Conservation (phyloP, 1,139 yeast species). For the Scheffersomyces quercinus region DNA sequence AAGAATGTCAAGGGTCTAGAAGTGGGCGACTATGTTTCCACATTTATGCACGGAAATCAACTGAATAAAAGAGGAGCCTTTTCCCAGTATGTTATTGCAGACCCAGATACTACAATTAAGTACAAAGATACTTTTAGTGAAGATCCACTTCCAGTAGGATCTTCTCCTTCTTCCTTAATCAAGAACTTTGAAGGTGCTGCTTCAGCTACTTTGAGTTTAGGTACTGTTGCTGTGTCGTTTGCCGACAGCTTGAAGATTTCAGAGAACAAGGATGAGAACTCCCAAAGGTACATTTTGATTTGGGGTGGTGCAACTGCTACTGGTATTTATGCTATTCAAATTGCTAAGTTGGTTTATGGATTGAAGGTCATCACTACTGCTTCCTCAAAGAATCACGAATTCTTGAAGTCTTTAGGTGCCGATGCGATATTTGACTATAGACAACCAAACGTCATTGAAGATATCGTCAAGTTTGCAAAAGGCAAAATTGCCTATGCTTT, state of each 20-base stretch:
- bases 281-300: constrained; percentile 29
- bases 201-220: constrained; percentile 52
- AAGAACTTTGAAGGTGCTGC: constrained; percentile 64
- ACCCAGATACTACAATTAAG: constrained; percentile 36
- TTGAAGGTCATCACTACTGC: constrained; percentile 43
- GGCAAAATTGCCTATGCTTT: constrained; percentile 50
- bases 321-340: constrained; percentile 42
- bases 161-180: constrained; percentile 12
- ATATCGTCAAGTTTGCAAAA: constrained; percentile 43
- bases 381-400: constrained; percentile 35
- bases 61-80: constrained; percentile 52
- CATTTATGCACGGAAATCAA: constrained; percentile 22
- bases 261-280: constrained; percentile 22
- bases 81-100: constrained; percentile 53
- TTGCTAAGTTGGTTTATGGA: constrained; percentile 40
- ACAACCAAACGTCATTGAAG: constrained; percentile 50
- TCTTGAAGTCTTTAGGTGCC: constrained; percentile 55
- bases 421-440: constrained; percentile 61
- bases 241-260: constrained; percentile 23
- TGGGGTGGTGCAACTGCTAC: constrained; percentile 55
- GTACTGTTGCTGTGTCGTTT: constrained; percentile 45
- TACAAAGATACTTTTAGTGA: constrained; percentile 13
- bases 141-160: constrained; percentile 15
- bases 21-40: constrained; percentile 54
- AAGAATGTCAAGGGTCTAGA: constrained; percentile 46